phyloP scores from a whole-genome alignment of 2,329 filamentous ascomycete genomes.

The Amphichorda felina region DNA sequence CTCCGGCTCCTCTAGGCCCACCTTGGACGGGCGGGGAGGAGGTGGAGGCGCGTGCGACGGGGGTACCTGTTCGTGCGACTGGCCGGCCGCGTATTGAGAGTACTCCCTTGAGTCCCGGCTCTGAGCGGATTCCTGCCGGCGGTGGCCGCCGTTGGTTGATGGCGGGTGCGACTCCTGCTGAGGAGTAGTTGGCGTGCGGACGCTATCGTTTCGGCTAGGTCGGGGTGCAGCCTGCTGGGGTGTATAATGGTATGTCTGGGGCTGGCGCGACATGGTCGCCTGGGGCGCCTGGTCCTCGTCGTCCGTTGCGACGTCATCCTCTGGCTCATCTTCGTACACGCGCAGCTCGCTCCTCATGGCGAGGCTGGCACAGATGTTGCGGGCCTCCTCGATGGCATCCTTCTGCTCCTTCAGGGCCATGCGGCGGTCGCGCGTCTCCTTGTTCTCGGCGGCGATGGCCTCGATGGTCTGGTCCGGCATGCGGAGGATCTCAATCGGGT shows the following conservation, averaged over 20 bases:
- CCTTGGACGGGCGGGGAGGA: constrained; percentile 23
- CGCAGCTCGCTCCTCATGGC: constrained; percentile 40
- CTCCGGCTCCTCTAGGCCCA: constrained; percentile 20
- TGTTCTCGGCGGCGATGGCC: constrained; percentile 39
- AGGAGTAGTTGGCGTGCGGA: constrained; percentile 6
- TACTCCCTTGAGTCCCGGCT: constrained; percentile 6
- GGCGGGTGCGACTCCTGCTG: constrained; percentile 1
- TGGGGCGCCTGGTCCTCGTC: constrained; percentile 15
- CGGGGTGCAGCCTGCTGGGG: constrained; percentile 6
- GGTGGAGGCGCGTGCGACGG: constrained; percentile 18
- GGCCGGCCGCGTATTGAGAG: constrained; percentile 9
- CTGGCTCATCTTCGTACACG: constrained; percentile 22
- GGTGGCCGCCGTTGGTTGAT: constrained; percentile 1
- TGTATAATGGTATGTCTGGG: background rate
- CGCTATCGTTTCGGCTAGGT: constrained; percentile 4
- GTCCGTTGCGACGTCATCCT: constrained; percentile 17
- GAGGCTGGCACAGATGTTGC: constrained; percentile 33
- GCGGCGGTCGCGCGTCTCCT: constrained; percentile 37
- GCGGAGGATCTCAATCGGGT: constrained; percentile 36
- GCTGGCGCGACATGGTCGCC: constrained; percentile 4
- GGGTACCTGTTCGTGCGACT: constrained; percentile 7
- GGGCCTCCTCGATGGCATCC: constrained; percentile 37
- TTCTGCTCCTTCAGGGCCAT: constrained; percentile 34
- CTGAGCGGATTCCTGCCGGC: constrained; percentile 14
- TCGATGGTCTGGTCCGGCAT: constrained; percentile 32